phyloP scores from a whole-genome alignment of 176 grass and related monocot genomes.

The Oryza meyeriana region DNA sequence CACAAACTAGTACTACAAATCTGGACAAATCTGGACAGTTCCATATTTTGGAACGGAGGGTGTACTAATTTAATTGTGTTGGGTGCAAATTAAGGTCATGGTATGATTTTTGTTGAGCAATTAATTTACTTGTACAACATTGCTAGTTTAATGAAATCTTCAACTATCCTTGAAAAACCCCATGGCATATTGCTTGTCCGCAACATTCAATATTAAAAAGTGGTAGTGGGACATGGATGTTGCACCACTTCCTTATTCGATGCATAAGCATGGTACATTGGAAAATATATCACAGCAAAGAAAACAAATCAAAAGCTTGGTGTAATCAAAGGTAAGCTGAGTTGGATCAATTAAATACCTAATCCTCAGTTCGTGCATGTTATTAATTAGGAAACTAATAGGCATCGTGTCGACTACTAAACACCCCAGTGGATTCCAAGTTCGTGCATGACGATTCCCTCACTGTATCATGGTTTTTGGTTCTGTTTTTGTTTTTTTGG shows the following conservation, averaged over 20 bases:
- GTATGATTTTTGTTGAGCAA: neutral
- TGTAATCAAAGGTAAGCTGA: constrained; percentile 20
- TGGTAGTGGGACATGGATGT: neutral
- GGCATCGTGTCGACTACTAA: neutral
- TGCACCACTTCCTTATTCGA: neutral
- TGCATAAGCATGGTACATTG: neutral
- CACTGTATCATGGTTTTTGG: constrained; percentile 2
- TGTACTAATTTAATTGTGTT: neutral
- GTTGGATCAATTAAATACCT: constrained; percentile 20
- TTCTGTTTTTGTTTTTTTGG: neutral
- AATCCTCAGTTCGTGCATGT: constrained; percentile 20
- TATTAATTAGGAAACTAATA: constrained; percentile 29
- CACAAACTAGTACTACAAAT: too few species aligned
- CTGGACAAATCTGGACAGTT: too few species aligned
- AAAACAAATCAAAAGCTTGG: neutral
- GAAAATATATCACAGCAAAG: neutral
- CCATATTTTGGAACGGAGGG: too few species aligned
- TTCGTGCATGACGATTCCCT: constrained; percentile 32
- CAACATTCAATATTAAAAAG: neutral
- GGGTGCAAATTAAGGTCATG: neutral
- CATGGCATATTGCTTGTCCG: neutral
- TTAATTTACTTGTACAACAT: neutral
- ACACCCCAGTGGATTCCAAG: constrained; percentile 7
- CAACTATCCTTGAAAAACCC: neutral
- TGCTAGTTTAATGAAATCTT: neutral